phyloP scores from a whole-genome alignment of 257 asterid genomes.

The Nyctanthes arbortristis region DNA sequence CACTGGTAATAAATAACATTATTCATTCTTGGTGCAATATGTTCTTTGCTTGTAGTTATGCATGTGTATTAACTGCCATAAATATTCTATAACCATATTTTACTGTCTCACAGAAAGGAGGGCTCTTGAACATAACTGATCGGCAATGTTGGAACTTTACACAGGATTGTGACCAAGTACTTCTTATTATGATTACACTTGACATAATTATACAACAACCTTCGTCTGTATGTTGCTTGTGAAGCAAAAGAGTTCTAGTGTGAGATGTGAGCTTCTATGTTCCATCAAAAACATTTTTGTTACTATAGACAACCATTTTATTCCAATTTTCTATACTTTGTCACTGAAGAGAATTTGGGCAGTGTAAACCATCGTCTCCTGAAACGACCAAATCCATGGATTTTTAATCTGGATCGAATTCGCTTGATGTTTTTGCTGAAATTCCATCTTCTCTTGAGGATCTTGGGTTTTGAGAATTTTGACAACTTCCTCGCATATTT shows the following conservation, averaged over 20 bases:
- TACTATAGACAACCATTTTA: neutral
- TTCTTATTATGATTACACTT: neutral
- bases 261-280: neutral
- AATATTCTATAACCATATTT: neutral
- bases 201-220: neutral
- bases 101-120: neutral
- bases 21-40: neutral
- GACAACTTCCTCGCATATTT: conserved; percentile 51
- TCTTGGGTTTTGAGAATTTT: conserved; percentile 49
- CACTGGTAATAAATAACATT: too few relatives aligned
- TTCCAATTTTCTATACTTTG: conserved; percentile 54
- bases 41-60: neutral
- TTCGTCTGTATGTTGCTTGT: neutral
- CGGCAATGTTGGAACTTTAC: neutral
- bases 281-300: neutral
- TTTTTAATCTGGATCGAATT: conserved; percentile 67
- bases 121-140: neutral
- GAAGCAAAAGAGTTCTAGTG: neutral
- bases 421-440: conserved; percentile 56
- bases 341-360: conserved; percentile 58
- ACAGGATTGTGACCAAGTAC: neutral
- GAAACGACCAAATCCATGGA: conserved; percentile 57
- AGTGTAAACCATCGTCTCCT: conserved; percentile 53
- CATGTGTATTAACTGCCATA: neutral
- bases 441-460: conserved; percentile 37